A percentile compares a stretch with the other conserved stretches of the same genome.
Evolutionary conservation across 306 rosid genomes (phyloP).

Genomic region (Amphicarpaea edgeworthii): DNA sequence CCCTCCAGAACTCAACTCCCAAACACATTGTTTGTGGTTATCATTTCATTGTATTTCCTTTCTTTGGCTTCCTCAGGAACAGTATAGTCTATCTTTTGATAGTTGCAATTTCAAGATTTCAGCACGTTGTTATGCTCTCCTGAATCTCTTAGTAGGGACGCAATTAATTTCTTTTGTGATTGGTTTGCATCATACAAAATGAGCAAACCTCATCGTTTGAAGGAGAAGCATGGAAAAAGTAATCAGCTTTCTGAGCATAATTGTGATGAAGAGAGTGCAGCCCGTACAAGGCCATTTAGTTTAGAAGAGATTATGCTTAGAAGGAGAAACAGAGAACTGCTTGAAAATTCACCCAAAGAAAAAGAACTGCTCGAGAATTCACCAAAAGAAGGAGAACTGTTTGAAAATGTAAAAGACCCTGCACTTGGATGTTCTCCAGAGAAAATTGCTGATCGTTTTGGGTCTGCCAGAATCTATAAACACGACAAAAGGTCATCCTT

Average conservation of each 20-base stretch:
- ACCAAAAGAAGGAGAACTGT: slow-evolving; percentile 46
- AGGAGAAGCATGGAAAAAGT: slow-evolving; percentile 55
- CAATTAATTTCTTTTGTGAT: slow-evolving; percentile 34
- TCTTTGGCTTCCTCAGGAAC: slow-evolving; percentile 37
- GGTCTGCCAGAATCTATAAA: slow-evolving; percentile 48
- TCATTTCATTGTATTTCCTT: slow-evolving; percentile 9
- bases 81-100: slow-evolving; percentile 28
- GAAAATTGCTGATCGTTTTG: slow-evolving; percentile 53
- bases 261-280: slow-evolving; percentile 74
- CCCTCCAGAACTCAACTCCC: background rate
- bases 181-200: slow-evolving; percentile 56
- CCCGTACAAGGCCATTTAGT: slow-evolving; percentile 92
- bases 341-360: slow-evolving; percentile 43
- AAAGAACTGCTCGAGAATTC: slow-evolving; percentile 59
- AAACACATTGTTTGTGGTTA: background rate
- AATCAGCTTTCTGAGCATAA: slow-evolving; percentile 47
- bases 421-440: slow-evolving; percentile 48
- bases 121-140: slow-evolving; percentile 35
- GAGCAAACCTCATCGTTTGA: slow-evolving; percentile 58
- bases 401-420: slow-evolving; percentile 57
- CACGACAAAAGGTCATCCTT: slow-evolving; percentile 46
- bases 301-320: slow-evolving; percentile 81
- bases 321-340: slow-evolving; percentile 64
- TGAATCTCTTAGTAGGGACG: slow-evolving; percentile 27
- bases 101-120: slow-evolving; percentile 19